A percentile compares a stretch with the other conserved stretches of the same genome.
phyloP scores from a whole-genome alignment of 2,329 filamentous ascomycete species.

The Nothophoma quercina region DNA sequence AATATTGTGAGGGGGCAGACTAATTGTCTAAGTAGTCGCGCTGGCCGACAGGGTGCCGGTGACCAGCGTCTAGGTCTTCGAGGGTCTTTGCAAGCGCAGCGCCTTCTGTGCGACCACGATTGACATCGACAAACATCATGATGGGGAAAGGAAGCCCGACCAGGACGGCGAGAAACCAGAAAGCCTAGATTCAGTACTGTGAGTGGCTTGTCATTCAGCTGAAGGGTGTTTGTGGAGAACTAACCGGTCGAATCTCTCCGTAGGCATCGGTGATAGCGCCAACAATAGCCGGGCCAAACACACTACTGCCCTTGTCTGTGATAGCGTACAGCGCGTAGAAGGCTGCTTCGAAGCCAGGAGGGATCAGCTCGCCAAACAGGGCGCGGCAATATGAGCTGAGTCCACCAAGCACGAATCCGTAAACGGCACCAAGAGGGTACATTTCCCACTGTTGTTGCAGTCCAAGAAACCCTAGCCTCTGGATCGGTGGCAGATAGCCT shows the following conservation, averaged over 20 bases:
- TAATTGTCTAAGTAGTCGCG: not conserved
- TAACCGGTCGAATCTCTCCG: slow-evolving; percentile 57
- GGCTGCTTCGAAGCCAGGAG: slow-evolving; percentile 90
- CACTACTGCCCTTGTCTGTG: slow-evolving; percentile 92
- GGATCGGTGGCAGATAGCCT: slow-evolving; percentile 83
- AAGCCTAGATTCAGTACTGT: slow-evolving; percentile 62
- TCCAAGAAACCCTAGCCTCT: slow-evolving; percentile 76
- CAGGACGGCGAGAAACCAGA: slow-evolving; percentile 88
- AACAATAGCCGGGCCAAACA: slow-evolving; percentile 94
- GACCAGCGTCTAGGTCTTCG: slow-evolving; percentile 25
- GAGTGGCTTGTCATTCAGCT: not conserved
- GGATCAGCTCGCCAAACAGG: slow-evolving; percentile 91
- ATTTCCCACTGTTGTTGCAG: slow-evolving; percentile 97
- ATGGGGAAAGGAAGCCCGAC: slow-evolving; percentile 85
- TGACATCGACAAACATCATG: slow-evolving; percentile 85
- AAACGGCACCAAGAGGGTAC: slow-evolving; percentile 89
- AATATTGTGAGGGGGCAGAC: not conserved
- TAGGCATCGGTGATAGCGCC: slow-evolving; percentile 84
- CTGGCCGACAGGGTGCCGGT: not conserved
- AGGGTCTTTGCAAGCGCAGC: slow-evolving; percentile 51
- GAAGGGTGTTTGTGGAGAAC: slow-evolving; percentile 14
- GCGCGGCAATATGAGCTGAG: slow-evolving; percentile 90
- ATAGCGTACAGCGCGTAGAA: slow-evolving; percentile 98
- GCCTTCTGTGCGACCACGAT: slow-evolving; percentile 59
- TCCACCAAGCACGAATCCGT: slow-evolving; percentile 93